A percentile compares a stretch with the other conserved stretches of the same genome.
Conservation (phyloP, 2,329 filamentous ascomycete genomes). For the Ceratocystis cacaofunesta region DNA sequence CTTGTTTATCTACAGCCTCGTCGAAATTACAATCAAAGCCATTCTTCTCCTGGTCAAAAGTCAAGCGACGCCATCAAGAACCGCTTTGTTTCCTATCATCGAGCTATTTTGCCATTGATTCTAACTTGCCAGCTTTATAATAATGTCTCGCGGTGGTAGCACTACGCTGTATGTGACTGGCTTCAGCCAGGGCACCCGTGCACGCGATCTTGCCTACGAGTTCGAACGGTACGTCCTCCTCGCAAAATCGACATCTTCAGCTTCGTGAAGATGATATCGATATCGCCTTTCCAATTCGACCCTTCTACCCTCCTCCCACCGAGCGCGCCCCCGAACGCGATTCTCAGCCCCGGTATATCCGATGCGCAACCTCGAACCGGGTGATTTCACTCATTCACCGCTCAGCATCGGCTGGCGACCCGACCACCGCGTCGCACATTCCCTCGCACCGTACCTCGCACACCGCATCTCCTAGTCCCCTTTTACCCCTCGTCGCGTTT, state of each 20-base stretch:
- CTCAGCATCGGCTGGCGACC: background rate
- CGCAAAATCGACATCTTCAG: slow-evolving; percentile 8
- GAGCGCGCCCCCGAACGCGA: background rate
- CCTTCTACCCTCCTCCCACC: slow-evolving; percentile 4
- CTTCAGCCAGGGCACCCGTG: slow-evolving; percentile 96
- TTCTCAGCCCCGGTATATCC: slow-evolving; percentile 3
- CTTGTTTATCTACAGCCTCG: slow-evolving; percentile 6
- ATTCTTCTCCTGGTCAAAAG: background rate
- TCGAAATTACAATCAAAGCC: background rate
- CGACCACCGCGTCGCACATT: slow-evolving; percentile 4
- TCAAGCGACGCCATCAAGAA: slow-evolving; percentile 1
- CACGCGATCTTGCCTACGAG: slow-evolving; percentile 98
- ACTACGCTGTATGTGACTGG: slow-evolving; percentile 97
- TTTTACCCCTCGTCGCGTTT: background rate
- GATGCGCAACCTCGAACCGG: slow-evolving; percentile 1
- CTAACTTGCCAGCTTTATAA: slow-evolving; percentile 20
- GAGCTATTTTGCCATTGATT: slow-evolving; percentile 12
- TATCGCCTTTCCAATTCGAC: slow-evolving; percentile 8
- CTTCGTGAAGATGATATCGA: slow-evolving; percentile 10
- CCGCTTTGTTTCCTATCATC: slow-evolving; percentile 8
- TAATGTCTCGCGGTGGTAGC: slow-evolving; percentile 72
- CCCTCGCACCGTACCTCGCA: background rate
- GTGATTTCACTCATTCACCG: background rate
- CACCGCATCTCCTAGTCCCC: background rate
- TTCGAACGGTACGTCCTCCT: slow-evolving; percentile 92